Base-by-base conservation (phyloP, 169 alveolate genomes). In the Plasmodium knowlesi region DNA sequence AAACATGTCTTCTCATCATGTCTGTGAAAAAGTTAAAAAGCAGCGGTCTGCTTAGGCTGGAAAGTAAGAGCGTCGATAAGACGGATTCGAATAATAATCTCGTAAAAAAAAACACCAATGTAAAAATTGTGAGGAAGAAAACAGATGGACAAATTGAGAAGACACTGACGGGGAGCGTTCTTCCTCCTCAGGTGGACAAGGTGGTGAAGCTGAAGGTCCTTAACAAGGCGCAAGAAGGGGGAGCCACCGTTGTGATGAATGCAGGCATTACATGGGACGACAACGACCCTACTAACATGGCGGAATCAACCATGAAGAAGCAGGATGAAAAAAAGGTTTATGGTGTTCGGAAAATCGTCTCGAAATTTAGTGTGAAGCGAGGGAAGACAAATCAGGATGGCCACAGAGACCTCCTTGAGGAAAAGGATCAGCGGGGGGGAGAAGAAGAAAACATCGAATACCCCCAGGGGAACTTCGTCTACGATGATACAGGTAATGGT, bases 21-120 rank as follows among this genome's bases (percentile, higher is more conserved):
- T 84, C 92, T 10, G 54, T 57, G 14, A 84, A 72, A 19, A 84
- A 84, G 39, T 28, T 84, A 74, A 84, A 84, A 74, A 84, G 84
- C 54, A 84, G 76, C 46, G 78, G n/a, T 16, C 54, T 84, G 41
- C 72, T 84, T 43, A 84, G 78, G 54, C 19, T 72, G 43, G 84
- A 84, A 84, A 84, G 92, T 32, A 84, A 72, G n/a, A 71, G 53
- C 78, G 76, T 61, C 53, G 92, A 84, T 10, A 84, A 72, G 39
- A 72, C 32, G 34, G 61, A 43, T 12, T 34, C 54, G 61, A 80
- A 80, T 80, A 80, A 80, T 25, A 34, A 73, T 50, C 5, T 32
- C 19, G 34, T 84, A 46, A 84, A 72, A 50, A 84, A 84, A 32
- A 61, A 19, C 10, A n/a, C 37, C 3, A 84, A 50, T 73, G 25